Conservation (phyloP, 352 stramenopile genomes). For the Pythium folliculosum region DNA sequence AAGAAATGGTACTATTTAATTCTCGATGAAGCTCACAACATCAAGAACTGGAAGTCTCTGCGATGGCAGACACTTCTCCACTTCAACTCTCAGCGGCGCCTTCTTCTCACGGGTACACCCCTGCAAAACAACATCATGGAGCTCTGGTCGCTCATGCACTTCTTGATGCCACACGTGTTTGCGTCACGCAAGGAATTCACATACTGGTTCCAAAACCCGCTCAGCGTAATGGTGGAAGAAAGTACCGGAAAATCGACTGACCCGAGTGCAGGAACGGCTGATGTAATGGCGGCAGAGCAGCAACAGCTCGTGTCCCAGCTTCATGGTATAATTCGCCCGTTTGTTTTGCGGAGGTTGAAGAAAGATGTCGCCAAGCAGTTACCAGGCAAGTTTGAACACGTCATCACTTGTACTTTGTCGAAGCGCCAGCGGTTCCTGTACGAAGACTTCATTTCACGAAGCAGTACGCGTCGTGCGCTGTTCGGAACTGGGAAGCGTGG, state of each 20-base stretch:
- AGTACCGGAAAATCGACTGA: slow-evolving; percentile 6
- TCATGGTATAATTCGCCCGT: slow-evolving; percentile 98
- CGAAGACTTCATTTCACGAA: slow-evolving; percentile 98
- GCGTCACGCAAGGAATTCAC: slow-evolving; percentile 93
- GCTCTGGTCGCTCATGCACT: slow-evolving; percentile 98
- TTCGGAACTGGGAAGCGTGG: slow-evolving; percentile 47
- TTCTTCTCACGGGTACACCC: slow-evolving; percentile 96
- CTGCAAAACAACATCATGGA: slow-evolving; percentile 98
- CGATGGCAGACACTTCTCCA: slow-evolving; percentile 98
- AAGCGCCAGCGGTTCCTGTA: slow-evolving; percentile 96
- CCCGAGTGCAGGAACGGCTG: neutral
- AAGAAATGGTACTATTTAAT: slow-evolving; percentile 99
- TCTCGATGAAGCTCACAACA: slow-evolving; percentile 99
- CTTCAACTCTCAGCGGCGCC: slow-evolving; percentile 94
- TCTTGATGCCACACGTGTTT: slow-evolving; percentile 98
- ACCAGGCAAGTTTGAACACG: slow-evolving; percentile 97
- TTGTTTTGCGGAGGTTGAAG: slow-evolving; percentile 96
- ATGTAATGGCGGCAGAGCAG: slow-evolving; percentile 55
- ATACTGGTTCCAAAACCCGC: slow-evolving; percentile 98
- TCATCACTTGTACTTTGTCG: slow-evolving; percentile 94
- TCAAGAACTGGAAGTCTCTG: slow-evolving; percentile 99
- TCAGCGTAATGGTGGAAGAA: slow-evolving; percentile 84
- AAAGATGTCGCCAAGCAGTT: slow-evolving; percentile 98
- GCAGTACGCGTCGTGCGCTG: slow-evolving; percentile 92
- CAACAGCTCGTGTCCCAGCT: slow-evolving; percentile 93